Evolutionary conservation across 2,329 filamentous ascomycete species (phyloP).

Genomic region (Knoxdaviesia proteae): DNA sequence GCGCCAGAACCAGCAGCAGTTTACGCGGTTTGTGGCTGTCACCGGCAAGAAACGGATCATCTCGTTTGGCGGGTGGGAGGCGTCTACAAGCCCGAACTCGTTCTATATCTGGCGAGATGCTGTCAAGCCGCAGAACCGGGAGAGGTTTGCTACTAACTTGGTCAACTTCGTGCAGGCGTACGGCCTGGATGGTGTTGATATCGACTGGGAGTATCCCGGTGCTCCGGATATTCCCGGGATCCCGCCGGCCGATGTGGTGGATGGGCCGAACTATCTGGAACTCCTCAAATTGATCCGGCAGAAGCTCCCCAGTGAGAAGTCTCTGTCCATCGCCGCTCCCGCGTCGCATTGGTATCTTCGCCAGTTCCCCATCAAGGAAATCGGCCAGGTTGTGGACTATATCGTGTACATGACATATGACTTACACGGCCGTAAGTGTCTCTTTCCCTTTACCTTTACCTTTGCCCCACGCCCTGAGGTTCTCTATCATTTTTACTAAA

Average conservation of each 20-base stretch:
- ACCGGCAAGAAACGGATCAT: constrained; percentile 13
- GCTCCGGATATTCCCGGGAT: constrained; percentile 9
- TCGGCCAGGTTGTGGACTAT: constrained; percentile 7
- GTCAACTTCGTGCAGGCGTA: constrained; percentile 18
- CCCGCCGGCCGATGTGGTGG: constrained; percentile 3
- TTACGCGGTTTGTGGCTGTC: constrained; percentile 11
- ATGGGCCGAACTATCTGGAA: constrained; percentile 11
- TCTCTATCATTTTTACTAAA: too few relatives aligned
- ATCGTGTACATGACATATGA: constrained; percentile 7
- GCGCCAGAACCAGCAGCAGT: constrained; percentile 8
- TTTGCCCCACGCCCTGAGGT: too few relatives aligned
- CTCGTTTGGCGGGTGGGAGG: constrained; percentile 16
- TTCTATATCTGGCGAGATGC: constrained; percentile 12
- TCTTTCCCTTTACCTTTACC: too few relatives aligned
- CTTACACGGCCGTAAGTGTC: too few relatives aligned
- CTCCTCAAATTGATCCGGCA: constrained; percentile 4
- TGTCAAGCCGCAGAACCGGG: constrained; percentile 14
- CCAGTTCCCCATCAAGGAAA: constrained; percentile 8
- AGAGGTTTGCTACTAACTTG: constrained; percentile 15
- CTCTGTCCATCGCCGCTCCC: constrained; percentile 6
- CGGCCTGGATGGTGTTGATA: constrained; percentile 20
- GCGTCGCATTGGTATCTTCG: constrained; percentile 8
- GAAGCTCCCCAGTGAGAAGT: constrained; percentile 4
- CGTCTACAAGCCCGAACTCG: constrained; percentile 9
- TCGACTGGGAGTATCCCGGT: constrained; percentile 26